Base-by-base conservation (phyloP, 371 early-diverging fungal species). In the Parasitella parasitica region DNA sequence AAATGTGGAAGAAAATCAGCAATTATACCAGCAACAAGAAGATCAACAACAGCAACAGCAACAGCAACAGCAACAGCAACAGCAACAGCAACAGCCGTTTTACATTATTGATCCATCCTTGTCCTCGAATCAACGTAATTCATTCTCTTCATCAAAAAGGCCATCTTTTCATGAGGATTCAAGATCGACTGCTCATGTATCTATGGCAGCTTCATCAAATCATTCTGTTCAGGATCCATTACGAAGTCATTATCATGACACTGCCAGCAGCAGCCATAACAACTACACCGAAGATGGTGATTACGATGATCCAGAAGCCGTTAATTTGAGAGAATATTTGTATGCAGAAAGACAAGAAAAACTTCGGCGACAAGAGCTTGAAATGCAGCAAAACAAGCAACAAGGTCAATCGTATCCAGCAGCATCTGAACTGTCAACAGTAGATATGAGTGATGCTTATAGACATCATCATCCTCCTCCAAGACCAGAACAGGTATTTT, bases 261-360 rank as follows among this genome's bases (percentile, higher is more conserved):
- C n/a, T 20, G 9, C 34, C 53, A 30, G 32, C 13, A 20, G 12
- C 15, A 22, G 30, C 15, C 15, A 24, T 54, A 18, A 54, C 13
- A 27, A 43, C 1, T 13, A 20, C 11, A 36, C 36, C 20, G 39
- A 54, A 13, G 49, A 48, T n/a, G 38, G 57, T 22, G 56, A 69
- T 2, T 69, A 64, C 13, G 13, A 60, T 15, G 66, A 69, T 35
- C 66, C 70, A 0, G 61, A 69, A n/a, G 61, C 70, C 0, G 39
- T 70, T 7, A 32, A 55, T 26, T 27, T 70, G 16, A 50, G 55
- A 37, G 70, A 63, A 0, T 70, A 67, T 56, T 48, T 66, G 12
- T 48, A 63, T 11, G 70, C 67, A 0, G 70, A 70, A 53, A 63
- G 67, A 59, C 34, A 67, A 63, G 37, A 59, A 49, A 67, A 62